phyloP scores from a whole-genome alignment of 257 asterid genomes.

The Nicotiana benthamiana region DNA sequence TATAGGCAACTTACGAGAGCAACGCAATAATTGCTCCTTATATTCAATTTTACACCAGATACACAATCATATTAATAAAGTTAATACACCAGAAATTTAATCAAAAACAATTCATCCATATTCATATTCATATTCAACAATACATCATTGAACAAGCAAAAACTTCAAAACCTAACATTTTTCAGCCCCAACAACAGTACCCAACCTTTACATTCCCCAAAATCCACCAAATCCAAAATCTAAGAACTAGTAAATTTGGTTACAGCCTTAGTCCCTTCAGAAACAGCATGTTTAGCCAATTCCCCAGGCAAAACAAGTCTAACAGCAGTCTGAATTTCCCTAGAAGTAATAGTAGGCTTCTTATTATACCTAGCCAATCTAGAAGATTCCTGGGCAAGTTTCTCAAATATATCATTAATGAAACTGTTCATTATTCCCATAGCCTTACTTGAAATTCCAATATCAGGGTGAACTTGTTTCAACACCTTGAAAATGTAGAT shows the following conservation, averaged over 20 bases:
- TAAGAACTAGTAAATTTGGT: slow-evolving; percentile 4
- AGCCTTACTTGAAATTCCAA: background rate
- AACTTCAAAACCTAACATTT: background rate
- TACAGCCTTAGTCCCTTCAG: slow-evolving; percentile 2
- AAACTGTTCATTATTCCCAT: slow-evolving; percentile 1
- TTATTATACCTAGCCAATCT: background rate
- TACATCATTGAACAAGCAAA: background rate
- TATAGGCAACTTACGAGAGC: no score
- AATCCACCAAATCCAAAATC: background rate
- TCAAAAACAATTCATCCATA: background rate
- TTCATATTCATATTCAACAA: background rate
- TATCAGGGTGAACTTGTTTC: background rate
- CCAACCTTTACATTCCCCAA: background rate
- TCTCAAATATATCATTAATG: slow-evolving; percentile 3
- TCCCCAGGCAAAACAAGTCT: slow-evolving; percentile 5
- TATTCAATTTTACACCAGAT: no score
- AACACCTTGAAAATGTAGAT: background rate
- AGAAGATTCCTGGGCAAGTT: background rate
- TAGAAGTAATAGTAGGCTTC: background rate
- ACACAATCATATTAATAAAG: no score
- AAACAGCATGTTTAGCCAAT: slow-evolving; percentile 6
- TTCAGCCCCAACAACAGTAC: background rate
- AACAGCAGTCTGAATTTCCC: slow-evolving; percentile 7
- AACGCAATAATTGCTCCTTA: no score
- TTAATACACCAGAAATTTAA: background rate